These are phyloP conservation scores for Pythium aquatile DNA, from an alignment of 352 stramenopile species.

Conservation along the genomic window DNA sequence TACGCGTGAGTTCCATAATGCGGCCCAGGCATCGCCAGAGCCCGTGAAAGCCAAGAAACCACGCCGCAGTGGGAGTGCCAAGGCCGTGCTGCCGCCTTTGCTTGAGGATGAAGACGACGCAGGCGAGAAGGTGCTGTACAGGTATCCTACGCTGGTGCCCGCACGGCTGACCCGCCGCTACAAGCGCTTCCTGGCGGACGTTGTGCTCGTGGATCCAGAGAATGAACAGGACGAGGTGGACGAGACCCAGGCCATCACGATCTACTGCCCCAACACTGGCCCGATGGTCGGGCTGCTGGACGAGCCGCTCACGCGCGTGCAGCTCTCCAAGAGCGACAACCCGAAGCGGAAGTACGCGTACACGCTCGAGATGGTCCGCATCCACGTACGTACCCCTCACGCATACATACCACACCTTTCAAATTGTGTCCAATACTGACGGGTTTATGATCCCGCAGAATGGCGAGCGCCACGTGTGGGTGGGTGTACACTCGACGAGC, in stretches of 20 bases:
- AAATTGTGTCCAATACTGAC: no score
- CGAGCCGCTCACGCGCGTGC: conserved; percentile 55
- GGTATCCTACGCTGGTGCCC: conserved; percentile 53
- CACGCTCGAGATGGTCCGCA: conserved; percentile 82
- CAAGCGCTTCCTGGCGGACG: conserved; percentile 82
- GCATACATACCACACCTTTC: no score
- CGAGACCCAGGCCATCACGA: conserved; percentile 46
- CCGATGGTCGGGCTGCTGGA: conserved; percentile 82
- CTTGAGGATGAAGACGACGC: background rate
- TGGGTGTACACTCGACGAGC: conserved; percentile 73
- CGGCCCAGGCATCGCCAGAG: conserved; percentile 16
- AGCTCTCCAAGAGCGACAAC: conserved; percentile 74
- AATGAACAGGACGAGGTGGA: conserved; percentile 18
- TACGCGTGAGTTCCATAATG: background rate
- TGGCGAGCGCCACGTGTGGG: conserved; percentile 60
- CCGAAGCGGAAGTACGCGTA: conserved; percentile 82
- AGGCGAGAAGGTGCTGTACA: conserved; percentile 38
- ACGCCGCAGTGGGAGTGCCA: conserved; percentile 1
- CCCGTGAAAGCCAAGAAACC: conserved; percentile 33
- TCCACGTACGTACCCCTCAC: conserved; percentile 52
- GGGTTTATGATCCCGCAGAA: conserved; percentile 41
- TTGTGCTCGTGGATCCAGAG: conserved; percentile 45
- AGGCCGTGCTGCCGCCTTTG: conserved; percentile 7
- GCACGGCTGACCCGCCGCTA: conserved; percentile 67
- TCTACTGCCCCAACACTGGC: conserved; percentile 83